These are phyloP conservation scores for Inga oerstediana DNA, from an alignment of 306 rosid species.

Conservation along the genomic window DNA sequence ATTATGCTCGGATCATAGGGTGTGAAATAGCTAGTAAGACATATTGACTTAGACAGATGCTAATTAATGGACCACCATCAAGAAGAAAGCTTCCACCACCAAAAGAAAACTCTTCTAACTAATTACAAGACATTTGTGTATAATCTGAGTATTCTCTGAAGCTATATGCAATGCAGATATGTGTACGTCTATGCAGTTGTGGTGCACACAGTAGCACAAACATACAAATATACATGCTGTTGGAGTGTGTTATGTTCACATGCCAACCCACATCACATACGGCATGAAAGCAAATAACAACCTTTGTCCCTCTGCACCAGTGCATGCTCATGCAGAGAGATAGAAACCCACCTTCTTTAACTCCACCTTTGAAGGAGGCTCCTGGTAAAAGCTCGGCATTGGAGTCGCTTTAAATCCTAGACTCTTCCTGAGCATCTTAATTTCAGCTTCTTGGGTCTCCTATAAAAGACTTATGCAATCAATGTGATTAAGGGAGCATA, in stretches of 20 bases:
- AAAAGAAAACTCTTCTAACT: neutral
- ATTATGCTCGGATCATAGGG: neutral
- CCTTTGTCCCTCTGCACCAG: neutral
- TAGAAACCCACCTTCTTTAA: constrained; percentile 59
- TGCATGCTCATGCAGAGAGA: neutral
- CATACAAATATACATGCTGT: constrained; percentile 1
- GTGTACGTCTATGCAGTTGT: constrained; percentile 1
- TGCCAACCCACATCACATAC: neutral
- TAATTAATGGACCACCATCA: neutral
- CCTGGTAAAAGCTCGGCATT: constrained; percentile 77
- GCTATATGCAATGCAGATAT: neutral
- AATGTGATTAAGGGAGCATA: constrained; percentile 18
- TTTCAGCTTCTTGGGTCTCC: constrained; percentile 86
- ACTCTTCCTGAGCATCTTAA: constrained; percentile 70
- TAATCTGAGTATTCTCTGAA: constrained; percentile 23
- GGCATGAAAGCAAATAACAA: constrained; percentile 20
- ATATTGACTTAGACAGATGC: neutral
- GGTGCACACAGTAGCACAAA: constrained; percentile 9
- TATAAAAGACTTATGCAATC: constrained; percentile 31
- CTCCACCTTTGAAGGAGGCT: constrained; percentile 74
- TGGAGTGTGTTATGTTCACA: no score
- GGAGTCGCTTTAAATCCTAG: constrained; percentile 76
- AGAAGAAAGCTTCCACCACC: constrained; percentile 31
- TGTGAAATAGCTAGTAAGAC: constrained; percentile 3
- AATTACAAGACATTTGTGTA: neutral